Percentiles rank a stretch among this genome's conserved stretches.
Conservation (phyloP, 176 grass and related monocot species). For the Bothriochloa decipiens region DNA sequence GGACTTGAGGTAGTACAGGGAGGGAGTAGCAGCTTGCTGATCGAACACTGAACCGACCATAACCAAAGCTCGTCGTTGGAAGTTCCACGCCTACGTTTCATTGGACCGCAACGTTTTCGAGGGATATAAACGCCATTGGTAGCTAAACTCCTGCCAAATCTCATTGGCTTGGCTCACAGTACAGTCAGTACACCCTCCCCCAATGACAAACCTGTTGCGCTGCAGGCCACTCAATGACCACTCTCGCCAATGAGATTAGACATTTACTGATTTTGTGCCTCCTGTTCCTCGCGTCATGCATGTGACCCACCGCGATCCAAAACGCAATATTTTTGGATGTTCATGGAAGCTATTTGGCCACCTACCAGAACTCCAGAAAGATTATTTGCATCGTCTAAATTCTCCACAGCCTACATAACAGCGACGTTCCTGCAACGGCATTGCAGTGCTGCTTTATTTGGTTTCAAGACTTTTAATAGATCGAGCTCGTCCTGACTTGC, state of each 20-base stretch:
- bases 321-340: not conserved
- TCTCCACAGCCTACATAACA: constrained; percentile 8
- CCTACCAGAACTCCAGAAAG: constrained; percentile 3
- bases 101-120: not conserved
- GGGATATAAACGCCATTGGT: not conserved
- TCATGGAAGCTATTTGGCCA: constrained; percentile 17
- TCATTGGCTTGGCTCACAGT: not conserved
- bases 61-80: not conserved
- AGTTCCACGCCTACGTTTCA: not conserved
- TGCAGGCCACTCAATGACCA: not conserved
- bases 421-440: constrained; percentile 12
- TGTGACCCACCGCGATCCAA: not conserved
- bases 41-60: not conserved
- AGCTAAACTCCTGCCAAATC: constrained; percentile 25
- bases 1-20: not conserved
- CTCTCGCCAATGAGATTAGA: not conserved
- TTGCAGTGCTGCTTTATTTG: not conserved
- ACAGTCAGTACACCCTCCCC: not conserved
- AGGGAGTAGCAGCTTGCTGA: not conserved
- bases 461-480: not conserved
- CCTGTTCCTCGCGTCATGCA: not conserved
- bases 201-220: constrained; percentile 3
- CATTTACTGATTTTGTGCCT: not conserved
- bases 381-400: constrained; percentile 22
- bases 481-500: not conserved